Evolutionary conservation across 306 rosid genomes (phyloP).

Genomic region (Purshia tridentata): DNA sequence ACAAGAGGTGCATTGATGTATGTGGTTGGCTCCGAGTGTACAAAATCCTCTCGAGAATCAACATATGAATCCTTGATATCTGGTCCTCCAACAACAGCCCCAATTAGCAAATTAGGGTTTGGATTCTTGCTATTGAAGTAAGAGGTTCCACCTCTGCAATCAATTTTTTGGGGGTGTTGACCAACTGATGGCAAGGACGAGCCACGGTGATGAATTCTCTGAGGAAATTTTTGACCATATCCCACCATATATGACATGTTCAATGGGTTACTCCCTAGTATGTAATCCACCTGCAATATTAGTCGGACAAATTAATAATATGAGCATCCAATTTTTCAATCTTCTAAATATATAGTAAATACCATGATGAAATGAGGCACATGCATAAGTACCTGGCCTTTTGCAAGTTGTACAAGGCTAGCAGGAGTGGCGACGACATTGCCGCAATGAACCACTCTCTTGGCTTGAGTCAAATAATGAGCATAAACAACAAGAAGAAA

Average conservation of each 20-base stretch:
- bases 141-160: conserved; percentile 40
- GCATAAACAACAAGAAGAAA: conserved; percentile 27
- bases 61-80: conserved; percentile 37
- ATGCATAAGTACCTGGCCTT: conserved; percentile 21
- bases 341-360: not conserved
- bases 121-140: conserved; percentile 37
- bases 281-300: conserved; percentile 55
- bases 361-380: too few species aligned
- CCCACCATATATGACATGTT: conserved; percentile 73
- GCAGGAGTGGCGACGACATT: conserved; percentile 16
- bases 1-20: conserved; percentile 69
- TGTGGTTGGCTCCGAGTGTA: conserved; percentile 56
- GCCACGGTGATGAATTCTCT: conserved; percentile 55
- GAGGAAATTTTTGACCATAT: conserved; percentile 46
- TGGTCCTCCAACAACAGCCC: conserved; percentile 66
- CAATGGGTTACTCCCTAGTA: conserved; percentile 55
- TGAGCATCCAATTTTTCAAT: not conserved
- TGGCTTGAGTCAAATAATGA: conserved; percentile 16
- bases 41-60: conserved; percentile 53
- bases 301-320: not conserved
- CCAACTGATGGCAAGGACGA: conserved; percentile 47
- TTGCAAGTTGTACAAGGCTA: conserved; percentile 16
- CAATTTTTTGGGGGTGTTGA: conserved; percentile 16
- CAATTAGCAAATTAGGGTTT: conserved; percentile 46
- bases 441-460: conserved; percentile 7